Percentiles rank a stretch among this genome's conserved stretches.
phyloP scores from a whole-genome alignment of 2,329 filamentous ascomycete genomes.

The Fusarium sp. region DNA sequence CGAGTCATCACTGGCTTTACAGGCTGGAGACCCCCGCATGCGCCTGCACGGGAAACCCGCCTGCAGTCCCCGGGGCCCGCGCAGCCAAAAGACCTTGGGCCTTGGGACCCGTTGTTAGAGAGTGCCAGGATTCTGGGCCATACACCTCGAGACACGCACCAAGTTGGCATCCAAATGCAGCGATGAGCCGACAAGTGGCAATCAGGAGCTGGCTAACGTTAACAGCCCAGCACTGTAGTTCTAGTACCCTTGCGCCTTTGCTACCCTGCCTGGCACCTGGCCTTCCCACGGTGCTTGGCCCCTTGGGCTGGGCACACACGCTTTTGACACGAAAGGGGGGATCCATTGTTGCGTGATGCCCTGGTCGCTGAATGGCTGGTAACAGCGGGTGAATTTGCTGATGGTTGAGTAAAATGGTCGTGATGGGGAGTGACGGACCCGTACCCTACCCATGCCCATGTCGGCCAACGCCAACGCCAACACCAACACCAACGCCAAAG shows the following conservation, averaged over 20 bases:
- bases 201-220: constrained; percentile 33
- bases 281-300: no score
- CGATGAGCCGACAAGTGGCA: constrained; percentile 52
- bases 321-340: constrained; percentile 24
- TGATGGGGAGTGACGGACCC: constrained; percentile 1
- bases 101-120: constrained; percentile 4
- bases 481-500: constrained; percentile 16
- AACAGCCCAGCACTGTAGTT: background rate
- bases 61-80: constrained; percentile 46
- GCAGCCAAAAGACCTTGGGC: constrained; percentile 45
- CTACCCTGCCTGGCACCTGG: no score
- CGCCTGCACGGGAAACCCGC: constrained; percentile 48
- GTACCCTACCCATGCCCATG: constrained; percentile 13
- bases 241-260: background rate
- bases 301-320: constrained; percentile 3
- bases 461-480: constrained; percentile 8
- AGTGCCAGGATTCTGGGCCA: constrained; percentile 45
- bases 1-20: constrained; percentile 43
- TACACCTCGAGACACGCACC: constrained; percentile 52
- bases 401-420: constrained; percentile 11
- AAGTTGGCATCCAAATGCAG: constrained; percentile 49
- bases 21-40: constrained; percentile 45
- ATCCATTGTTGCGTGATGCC: constrained; percentile 36
- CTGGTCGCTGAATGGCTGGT: constrained; percentile 21
- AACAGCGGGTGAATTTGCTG: constrained; percentile 17